Conservation (phyloP, 176 grass and related monocot genomes). For the Paspalum notatum region DNA sequence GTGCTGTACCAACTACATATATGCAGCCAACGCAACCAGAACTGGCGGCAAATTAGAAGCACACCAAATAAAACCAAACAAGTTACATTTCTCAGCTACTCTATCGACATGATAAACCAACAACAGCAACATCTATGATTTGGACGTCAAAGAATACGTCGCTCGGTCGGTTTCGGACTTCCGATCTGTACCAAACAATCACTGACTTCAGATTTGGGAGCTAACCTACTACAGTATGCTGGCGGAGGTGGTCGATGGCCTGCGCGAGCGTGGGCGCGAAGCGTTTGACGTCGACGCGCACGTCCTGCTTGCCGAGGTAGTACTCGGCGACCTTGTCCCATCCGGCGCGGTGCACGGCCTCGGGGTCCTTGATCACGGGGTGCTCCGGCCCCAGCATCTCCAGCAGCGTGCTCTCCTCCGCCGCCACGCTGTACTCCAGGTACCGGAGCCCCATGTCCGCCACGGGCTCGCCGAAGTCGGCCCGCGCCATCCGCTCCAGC, state of each 20-base stretch:
- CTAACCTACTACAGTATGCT: too few relatives aligned
- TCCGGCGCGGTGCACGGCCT: slow-evolving; percentile 58
- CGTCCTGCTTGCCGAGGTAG: slow-evolving; percentile 82
- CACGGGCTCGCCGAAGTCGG: slow-evolving; percentile 62
- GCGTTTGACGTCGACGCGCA: slow-evolving; percentile 52
- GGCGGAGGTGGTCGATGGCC: slow-evolving; percentile 54
- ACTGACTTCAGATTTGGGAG: too few relatives aligned
- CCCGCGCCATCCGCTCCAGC: slow-evolving; percentile 64
- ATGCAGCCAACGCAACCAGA: too few relatives aligned
- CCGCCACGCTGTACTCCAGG: slow-evolving; percentile 66
- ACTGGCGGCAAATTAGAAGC: too few relatives aligned
- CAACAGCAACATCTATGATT: too few relatives aligned
- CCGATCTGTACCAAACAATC: too few relatives aligned
- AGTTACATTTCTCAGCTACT: too few relatives aligned
- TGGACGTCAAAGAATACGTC: too few relatives aligned
- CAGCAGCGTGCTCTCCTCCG: slow-evolving; percentile 77
- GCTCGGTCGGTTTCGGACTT: too few relatives aligned
- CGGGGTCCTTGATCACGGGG: slow-evolving; percentile 68
- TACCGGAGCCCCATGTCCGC: slow-evolving; percentile 64
- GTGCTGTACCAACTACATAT: too few relatives aligned
- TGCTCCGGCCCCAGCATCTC: slow-evolving; percentile 68
- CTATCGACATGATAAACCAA: too few relatives aligned
- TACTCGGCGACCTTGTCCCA: slow-evolving; percentile 80
- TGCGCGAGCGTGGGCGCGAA: slow-evolving; percentile 58
- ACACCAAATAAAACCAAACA: too few relatives aligned